Base-by-base conservation (phyloP, 441 rosid genomes). In the Gossypium trilobum region DNA sequence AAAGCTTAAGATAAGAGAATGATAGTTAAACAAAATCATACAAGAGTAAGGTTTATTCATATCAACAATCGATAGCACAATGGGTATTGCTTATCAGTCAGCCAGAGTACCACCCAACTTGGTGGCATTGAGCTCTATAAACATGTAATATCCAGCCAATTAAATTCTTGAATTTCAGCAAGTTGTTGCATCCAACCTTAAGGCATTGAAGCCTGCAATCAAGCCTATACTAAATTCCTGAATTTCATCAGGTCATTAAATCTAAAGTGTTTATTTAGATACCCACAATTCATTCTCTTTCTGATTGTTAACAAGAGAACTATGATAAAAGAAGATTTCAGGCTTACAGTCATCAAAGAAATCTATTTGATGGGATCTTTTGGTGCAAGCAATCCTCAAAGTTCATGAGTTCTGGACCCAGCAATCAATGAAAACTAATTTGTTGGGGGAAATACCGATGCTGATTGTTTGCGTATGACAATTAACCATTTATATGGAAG, bases 51-150 rank as follows among this genome's bases (percentile, higher is more conserved):
- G 31, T 22, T 11, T 60, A 31, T 31, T 31, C 46, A 60, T 60
- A 31, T 60, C 58, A 67, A 50, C 59, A 48, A 68, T 17, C 36
- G 14, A 17, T 68, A 10, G 72, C 29, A 68, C 61, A 52, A 52
- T 52, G 16, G 46, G 39, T 31, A 31, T 68, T 29, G 72, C 58
- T 4, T 50, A 60, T 31, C 19, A 1, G 25, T 57, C 51, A 52
- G 61, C 17, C 42, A 67, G 14, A 67, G 16, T 23, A 48, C 42
- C 14, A 48, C 16, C 71, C 14, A 50, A 50, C 23, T 68, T 50
- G 42, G 52, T 50, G 46, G 23, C 39, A 27, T 50, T 23, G 25
- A 68, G 46, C 25, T 68, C 25, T n/a, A 51, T 42, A 51, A 68
- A 16, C 14, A 33, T 14, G 16, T 50, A 68, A 25, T 50, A 16